A percentile compares a stretch with the other conserved stretches of the same genome.
These are phyloP conservation scores for Theileria orientalis DNA, from an alignment of 169 alveolate species.

Conservation along the genomic window DNA sequence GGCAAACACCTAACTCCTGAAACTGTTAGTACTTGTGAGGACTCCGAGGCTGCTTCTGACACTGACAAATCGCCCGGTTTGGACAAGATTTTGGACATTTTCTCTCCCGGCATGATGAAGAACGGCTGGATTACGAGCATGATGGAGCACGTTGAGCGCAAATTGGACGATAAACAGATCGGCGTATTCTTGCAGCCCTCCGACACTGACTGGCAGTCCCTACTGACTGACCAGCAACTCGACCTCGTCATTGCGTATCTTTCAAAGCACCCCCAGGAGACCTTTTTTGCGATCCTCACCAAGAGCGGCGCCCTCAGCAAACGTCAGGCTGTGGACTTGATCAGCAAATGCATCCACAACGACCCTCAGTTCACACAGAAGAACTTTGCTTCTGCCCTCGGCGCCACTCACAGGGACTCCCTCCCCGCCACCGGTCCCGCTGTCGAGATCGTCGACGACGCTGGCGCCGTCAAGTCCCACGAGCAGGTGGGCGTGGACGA, in stretches of 20 bases:
- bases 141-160: constrained; percentile 39
- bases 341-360: constrained; percentile 1
- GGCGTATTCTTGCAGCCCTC: constrained; percentile 20
- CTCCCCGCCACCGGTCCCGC: not conserved
- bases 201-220: constrained; percentile 35
- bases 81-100: not conserved
- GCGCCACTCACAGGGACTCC: not conserved
- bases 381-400: not conserved
- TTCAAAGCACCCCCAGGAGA: constrained; percentile 24
- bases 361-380: not conserved
- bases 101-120: constrained; percentile 4
- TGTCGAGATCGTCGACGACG: not conserved
- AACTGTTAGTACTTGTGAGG: not conserved
- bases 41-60: not conserved
- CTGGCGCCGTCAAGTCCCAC: not conserved
- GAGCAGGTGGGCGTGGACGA: not conserved
- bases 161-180: constrained; percentile 23
- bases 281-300: constrained; percentile 33
- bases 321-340: constrained; percentile 15
- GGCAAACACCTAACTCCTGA: not conserved
- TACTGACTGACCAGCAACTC: constrained; percentile 37
- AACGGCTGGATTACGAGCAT: constrained; percentile 28
- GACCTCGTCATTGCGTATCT: constrained; percentile 36
- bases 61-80: no score
- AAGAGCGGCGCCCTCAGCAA: constrained; percentile 45